Base-by-base conservation (phyloP, 306 rosid genomes). In the Sphenostylis stenocarpa region DNA sequence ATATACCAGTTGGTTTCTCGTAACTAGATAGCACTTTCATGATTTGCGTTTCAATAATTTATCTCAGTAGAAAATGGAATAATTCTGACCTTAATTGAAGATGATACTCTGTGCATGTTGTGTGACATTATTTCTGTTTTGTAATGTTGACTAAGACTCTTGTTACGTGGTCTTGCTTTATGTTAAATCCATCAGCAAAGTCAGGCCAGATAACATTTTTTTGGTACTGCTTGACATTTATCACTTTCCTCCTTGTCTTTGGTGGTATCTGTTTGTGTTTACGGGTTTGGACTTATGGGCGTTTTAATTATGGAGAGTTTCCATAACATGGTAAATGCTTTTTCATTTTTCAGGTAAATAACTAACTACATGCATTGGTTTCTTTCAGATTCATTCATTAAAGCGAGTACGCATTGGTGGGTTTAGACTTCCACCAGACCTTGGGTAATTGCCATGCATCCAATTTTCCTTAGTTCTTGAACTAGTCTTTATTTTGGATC, bases 371-470 rank as follows among this genome's bases (percentile, higher is more conserved):
- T 61, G 3, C 19, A 11, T 45, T 70, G 36, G 21, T 67, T 51
- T 56, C 28, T 60, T 79, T 49, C 93, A 94, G 98, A 88, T 94
- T 77, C 79, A 94, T 82, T 86, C 98, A 12, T 83, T 94, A 73
- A 94, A 92, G 88, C 93, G 98, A 28, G 88, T 92, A 45, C 88
- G 98, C 41, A 86, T 94, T 5, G 96, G 89, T 45, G 87, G 96
- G 69, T 94, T 84, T 83, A 88, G 86, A 83, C 98, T 94, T 85
- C 98, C 97, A 10, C 7, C 93, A 49, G 97, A 89, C 90, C 92
- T 94, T 49, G 95, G 98, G 98, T 94, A 87, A 78, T 78, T 67
- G 55, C 28, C 45, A 61, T 82, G 29, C 26, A 49, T 84, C 55
- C 39, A 31, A 21, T 49, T 70, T 48, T 17, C 47, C 41, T 38